These are phyloP conservation scores for Pezicula neosporulosa DNA, from an alignment of 2,329 filamentous ascomycete genomes.

Conservation along the genomic window DNA sequence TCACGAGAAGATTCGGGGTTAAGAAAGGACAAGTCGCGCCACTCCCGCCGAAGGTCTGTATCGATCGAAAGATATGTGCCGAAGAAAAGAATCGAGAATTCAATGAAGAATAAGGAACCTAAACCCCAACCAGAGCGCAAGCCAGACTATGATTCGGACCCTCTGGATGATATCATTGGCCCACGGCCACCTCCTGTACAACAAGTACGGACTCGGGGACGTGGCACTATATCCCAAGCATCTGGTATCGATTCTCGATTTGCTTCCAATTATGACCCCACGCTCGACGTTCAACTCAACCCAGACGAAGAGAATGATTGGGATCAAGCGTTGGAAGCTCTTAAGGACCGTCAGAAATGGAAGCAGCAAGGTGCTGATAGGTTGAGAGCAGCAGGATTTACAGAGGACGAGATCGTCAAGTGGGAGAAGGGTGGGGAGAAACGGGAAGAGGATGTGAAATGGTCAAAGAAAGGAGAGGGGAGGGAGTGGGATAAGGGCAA, in stretches of 20 bases:
- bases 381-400: slow-evolving; percentile 74
- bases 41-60: slow-evolving; percentile 9
- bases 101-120: not conserved
- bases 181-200: slow-evolving; percentile 55
- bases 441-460: slow-evolving; percentile 64
- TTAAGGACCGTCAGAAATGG: slow-evolving; percentile 78
- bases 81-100: not conserved
- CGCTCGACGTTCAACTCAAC: slow-evolving; percentile 51
- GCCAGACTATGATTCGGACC: slow-evolving; percentile 57
- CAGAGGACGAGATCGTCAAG: slow-evolving; percentile 67
- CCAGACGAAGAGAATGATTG: slow-evolving; percentile 60
- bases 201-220: slow-evolving; percentile 56
- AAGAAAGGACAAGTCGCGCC: slow-evolving; percentile 7
- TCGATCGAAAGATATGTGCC: slow-evolving; percentile 5
- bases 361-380: slow-evolving; percentile 72
- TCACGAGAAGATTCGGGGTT: not conserved
- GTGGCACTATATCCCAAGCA: slow-evolving; percentile 58
- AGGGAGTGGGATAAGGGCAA: slow-evolving; percentile 68
- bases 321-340: slow-evolving; percentile 75
- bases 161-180: slow-evolving; percentile 73
- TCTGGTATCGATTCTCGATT: slow-evolving; percentile 81
- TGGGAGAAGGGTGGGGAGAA: slow-evolving; percentile 64
- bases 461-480: slow-evolving; percentile 50
- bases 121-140: slow-evolving; percentile 6
- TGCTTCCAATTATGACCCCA: slow-evolving; percentile 59